Evolutionary conservation across 352 stramenopile species (phyloP).

Genomic region (Pythium insidiosum): DNA sequence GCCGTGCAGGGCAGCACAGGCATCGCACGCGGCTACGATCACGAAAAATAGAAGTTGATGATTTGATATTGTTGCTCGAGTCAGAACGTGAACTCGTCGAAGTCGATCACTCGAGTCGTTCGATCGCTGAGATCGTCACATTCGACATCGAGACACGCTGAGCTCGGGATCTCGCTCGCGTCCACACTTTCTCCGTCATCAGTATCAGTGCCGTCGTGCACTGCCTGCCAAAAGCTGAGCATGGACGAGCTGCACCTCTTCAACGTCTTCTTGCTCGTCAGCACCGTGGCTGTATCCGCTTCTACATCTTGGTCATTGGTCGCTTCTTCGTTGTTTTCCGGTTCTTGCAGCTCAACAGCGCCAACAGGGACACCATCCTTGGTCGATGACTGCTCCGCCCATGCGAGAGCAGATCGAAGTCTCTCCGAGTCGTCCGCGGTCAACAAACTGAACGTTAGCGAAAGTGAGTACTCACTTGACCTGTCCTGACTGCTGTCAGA

Average conservation of each 20-base stretch:
- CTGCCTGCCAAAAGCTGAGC: too few relatives aligned
- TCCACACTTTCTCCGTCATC: too few relatives aligned
- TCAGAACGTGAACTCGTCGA: not conserved
- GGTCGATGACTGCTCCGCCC: too few relatives aligned
- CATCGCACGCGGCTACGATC: slow-evolving; percentile 70
- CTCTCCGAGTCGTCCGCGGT: too few relatives aligned
- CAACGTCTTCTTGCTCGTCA: slow-evolving; percentile 4
- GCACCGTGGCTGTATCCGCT: slow-evolving; percentile 5
- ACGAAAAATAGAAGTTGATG: slow-evolving; percentile 29
- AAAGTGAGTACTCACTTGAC: too few relatives aligned
- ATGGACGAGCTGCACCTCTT: slow-evolving; percentile 11
- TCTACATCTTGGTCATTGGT: slow-evolving; percentile 18
- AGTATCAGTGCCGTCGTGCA: too few relatives aligned
- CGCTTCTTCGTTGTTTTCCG: too few relatives aligned
- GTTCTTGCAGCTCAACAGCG: slow-evolving; percentile 16
- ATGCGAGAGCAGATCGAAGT: too few relatives aligned
- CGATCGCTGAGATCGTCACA: too few relatives aligned
- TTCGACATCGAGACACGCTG: slow-evolving; percentile 3
- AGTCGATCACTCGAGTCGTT: not conserved
- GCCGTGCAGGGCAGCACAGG: slow-evolving; percentile 63
- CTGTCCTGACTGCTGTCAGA: too few relatives aligned
- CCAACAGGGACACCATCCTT: not conserved
- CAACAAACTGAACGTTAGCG: too few relatives aligned
- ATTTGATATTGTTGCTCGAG: not conserved
- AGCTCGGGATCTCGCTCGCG: too few relatives aligned